Evolutionary conservation across 169 alveolate genomes (phyloP).

Genomic region (Toxoplasma gondii): DNA sequence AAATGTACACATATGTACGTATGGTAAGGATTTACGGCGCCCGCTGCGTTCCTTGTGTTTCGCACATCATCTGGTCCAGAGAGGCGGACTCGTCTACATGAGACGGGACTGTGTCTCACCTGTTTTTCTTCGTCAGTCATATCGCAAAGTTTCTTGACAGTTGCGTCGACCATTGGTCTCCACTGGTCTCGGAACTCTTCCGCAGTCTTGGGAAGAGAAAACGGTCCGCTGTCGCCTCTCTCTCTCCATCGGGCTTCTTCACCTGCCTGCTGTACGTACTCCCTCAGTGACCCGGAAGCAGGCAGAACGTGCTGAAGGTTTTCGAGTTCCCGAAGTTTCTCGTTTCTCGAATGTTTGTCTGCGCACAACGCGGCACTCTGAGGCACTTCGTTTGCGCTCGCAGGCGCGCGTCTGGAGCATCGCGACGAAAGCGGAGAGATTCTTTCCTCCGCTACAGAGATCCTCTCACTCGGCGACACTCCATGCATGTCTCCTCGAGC

Average conservation of each 20-base stretch:
- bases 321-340: not conserved
- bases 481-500: not conserved
- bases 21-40: too few relatives aligned
- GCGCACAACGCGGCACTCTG: too few relatives aligned
- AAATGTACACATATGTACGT: too few relatives aligned
- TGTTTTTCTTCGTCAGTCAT: slow-evolving; percentile 19
- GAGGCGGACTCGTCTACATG: too few relatives aligned
- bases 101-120: not conserved
- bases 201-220: not conserved
- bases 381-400: too few relatives aligned
- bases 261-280: not conserved
- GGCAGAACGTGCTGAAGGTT: not conserved
- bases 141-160: not conserved
- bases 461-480: too few relatives aligned
- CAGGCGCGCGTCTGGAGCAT: too few relatives aligned
- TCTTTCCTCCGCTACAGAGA: too few relatives aligned
- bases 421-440: too few relatives aligned
- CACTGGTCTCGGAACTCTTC: not conserved
- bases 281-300: not conserved
- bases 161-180: not conserved
- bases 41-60: too few relatives aligned
- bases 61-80: too few relatives aligned
- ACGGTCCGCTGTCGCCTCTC: not conserved
- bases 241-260: not conserved
- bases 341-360: too few relatives aligned